Evolutionary conservation across 2,329 filamentous ascomycete genomes (phyloP).

Genomic region (Myotisia sp.): DNA sequence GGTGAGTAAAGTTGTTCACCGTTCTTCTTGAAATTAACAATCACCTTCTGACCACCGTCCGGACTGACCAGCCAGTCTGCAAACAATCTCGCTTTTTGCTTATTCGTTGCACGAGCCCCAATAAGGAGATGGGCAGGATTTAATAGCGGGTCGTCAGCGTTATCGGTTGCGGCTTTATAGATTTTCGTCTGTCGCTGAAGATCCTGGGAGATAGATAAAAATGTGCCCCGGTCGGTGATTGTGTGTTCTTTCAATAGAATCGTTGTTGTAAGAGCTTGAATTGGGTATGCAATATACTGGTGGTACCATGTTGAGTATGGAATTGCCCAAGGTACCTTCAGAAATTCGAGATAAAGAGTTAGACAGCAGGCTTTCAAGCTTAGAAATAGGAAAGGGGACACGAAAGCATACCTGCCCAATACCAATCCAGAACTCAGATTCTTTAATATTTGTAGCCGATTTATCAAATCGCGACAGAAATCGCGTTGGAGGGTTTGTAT

Average conservation of each 20-base stretch:
- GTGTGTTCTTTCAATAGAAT: conserved; percentile 34
- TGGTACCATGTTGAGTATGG: conserved; percentile 36
- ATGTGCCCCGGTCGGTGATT: conserved; percentile 35
- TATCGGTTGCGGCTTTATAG: conserved; percentile 21
- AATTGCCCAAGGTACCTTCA: conserved; percentile 32
- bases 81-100: conserved; percentile 24
- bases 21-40: conserved; percentile 27
- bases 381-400: not conserved
- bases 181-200: conserved; percentile 24
- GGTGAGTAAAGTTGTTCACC: conserved; percentile 26
- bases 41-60: conserved; percentile 22
- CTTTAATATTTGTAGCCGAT: conserved; percentile 38
- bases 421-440: conserved; percentile 31
- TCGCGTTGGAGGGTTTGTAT: conserved; percentile 23
- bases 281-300: conserved; percentile 33
- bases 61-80: conserved; percentile 26
- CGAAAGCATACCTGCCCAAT: conserved; percentile 28
- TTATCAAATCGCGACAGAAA: conserved; percentile 37
- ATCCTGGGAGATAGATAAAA: conserved; percentile 24
- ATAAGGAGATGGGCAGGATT: conserved; percentile 33
- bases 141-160: conserved; percentile 26
- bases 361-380: not conserved
- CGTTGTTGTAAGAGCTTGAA: conserved; percentile 32
- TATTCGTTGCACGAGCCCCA: conserved; percentile 23
- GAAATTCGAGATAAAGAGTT: not conserved